Evolutionary conservation across 2,329 filamentous ascomycete species (phyloP).

Genomic region (Septoria linicola): DNA sequence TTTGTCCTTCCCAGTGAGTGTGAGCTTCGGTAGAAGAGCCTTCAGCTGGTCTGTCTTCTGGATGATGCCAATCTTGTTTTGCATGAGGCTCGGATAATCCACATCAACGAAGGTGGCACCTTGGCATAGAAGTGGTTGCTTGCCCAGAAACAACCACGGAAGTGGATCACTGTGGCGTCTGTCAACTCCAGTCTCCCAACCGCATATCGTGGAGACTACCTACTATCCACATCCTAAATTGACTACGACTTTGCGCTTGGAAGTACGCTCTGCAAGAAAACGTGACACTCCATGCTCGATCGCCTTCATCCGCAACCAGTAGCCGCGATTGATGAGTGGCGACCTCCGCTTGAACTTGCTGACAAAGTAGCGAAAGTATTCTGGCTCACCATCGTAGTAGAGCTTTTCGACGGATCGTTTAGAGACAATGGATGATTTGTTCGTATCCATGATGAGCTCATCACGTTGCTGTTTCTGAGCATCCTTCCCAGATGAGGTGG

Average conservation of each 20-base stretch:
- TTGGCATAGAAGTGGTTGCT: slow-evolving; percentile 60
- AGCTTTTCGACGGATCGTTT: slow-evolving; percentile 90
- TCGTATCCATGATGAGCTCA: slow-evolving; percentile 57
- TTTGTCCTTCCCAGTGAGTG: slow-evolving; percentile 39
- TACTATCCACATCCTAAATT: slow-evolving; percentile 90
- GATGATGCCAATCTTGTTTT: slow-evolving; percentile 69
- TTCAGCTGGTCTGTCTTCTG: slow-evolving; percentile 61
- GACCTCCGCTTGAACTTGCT: slow-evolving; percentile 77
- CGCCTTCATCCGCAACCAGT: slow-evolving; percentile 80
- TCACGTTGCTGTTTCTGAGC: slow-evolving; percentile 34
- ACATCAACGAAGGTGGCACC: slow-evolving; percentile 74
- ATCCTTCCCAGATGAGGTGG: slow-evolving; percentile 18
- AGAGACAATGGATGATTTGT: slow-evolving; percentile 87
- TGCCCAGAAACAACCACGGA: slow-evolving; percentile 76
- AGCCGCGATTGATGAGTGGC: slow-evolving; percentile 88
- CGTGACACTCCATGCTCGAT: slow-evolving; percentile 71
- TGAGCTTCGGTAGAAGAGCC: slow-evolving; percentile 45
- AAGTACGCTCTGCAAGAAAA: slow-evolving; percentile 63
- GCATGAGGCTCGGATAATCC: slow-evolving; percentile 78
- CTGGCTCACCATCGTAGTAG: slow-evolving; percentile 73
- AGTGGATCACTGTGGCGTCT: slow-evolving; percentile 68
- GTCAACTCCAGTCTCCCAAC: slow-evolving; percentile 8
- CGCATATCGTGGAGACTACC: slow-evolving; percentile 31
- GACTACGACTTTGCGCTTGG: slow-evolving; percentile 68
- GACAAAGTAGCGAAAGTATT: slow-evolving; percentile 87